Base-by-base conservation (phyloP, 2,329 filamentous ascomycete species). In the Cylindrodendrum hubeiense region DNA sequence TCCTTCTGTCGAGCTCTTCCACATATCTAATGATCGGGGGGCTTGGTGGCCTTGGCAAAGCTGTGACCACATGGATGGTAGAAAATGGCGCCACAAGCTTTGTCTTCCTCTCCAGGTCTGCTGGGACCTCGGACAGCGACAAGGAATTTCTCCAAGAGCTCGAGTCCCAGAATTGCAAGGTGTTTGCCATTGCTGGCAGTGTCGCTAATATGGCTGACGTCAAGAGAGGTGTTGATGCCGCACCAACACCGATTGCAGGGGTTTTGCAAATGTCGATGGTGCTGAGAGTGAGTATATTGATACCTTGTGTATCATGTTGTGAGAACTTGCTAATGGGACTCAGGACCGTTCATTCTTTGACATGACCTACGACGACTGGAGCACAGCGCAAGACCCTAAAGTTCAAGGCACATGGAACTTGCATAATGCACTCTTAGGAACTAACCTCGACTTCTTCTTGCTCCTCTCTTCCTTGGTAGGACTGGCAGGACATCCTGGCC, bases 361-460 rank as follows among this genome's bases (percentile, higher is more conserved):
- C 9, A 82, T 84, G 80, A 75, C 71, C 2, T 62, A 75, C 5
- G 60, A 76, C 0, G 63, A 78, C 4, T 82, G 77, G 77, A 60
- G 60, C 7, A 61, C 63, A 58, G 61, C 65, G 1, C 33, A 60
- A 5, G 39, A 44, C 1, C 74, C 79, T 17, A 83, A 82, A 59
- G 74, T 79, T 2, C 41, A 65, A 9, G 79, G 79, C 1, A 78
- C 79, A 1, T 77, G 73, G 74, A 81, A 81, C 61, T 64, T 81
- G 3, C 78, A 81, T 50, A 49, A 76, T 0, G 67, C 67, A 13
- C 17, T 39, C 0, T 5, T 50, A 33, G 9, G 13, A 10, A 3
- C 5, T 4, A 19, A 53, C 0, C 73, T 80, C 0, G 77, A 80
- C 49, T 82, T 84, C 71, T 82, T 83, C 55, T 47, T 77, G 19